phyloP scores from a whole-genome alignment of 139 green algal species.

The Diplosphaera chodatii region DNA sequence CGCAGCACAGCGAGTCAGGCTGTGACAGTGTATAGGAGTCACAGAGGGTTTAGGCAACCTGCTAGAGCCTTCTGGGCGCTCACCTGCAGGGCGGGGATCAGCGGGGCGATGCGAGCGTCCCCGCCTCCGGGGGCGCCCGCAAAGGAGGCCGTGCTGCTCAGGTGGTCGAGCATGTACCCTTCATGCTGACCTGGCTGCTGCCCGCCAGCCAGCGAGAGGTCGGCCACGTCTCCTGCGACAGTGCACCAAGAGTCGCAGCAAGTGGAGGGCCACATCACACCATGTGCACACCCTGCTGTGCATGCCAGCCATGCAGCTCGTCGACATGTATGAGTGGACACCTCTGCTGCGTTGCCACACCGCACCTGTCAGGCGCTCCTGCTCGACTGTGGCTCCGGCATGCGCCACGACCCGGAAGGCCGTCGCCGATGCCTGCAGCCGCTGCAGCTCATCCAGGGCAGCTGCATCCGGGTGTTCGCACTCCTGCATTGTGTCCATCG shows the following conservation, averaged over 20 bases:
- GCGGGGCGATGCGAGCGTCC: constrained; percentile 2
- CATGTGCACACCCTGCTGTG: too few species aligned
- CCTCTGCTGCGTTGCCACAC: too few species aligned
- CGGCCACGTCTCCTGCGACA: constrained; percentile 30
- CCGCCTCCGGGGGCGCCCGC: constrained; percentile 6
- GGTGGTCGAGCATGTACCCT: constrained; percentile 48
- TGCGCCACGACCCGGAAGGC: constrained; percentile 26
- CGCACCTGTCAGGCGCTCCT: constrained; percentile 17
- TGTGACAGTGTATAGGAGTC: too few species aligned
- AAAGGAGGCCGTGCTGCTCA: constrained; percentile 48
- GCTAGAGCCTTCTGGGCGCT: neutral
- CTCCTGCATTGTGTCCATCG: constrained; percentile 21
- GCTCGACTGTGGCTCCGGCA: constrained; percentile 19
- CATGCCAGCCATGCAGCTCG: too few species aligned
- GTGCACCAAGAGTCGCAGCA: too few species aligned
- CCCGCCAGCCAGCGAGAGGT: constrained; percentile 28
- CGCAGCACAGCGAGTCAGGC: too few species aligned
- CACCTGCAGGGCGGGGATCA: neutral
- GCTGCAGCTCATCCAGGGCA: constrained; percentile 10
- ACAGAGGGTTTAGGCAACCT: too few species aligned
- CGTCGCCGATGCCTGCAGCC: constrained; percentile 8
- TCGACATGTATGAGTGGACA: too few species aligned
- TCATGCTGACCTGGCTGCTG: too few species aligned
- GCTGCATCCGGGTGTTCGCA: constrained; percentile 18
- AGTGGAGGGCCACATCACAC: too few species aligned